phyloP scores from a whole-genome alignment of 805 yeast species.

The Lachancea dasiensis region DNA sequence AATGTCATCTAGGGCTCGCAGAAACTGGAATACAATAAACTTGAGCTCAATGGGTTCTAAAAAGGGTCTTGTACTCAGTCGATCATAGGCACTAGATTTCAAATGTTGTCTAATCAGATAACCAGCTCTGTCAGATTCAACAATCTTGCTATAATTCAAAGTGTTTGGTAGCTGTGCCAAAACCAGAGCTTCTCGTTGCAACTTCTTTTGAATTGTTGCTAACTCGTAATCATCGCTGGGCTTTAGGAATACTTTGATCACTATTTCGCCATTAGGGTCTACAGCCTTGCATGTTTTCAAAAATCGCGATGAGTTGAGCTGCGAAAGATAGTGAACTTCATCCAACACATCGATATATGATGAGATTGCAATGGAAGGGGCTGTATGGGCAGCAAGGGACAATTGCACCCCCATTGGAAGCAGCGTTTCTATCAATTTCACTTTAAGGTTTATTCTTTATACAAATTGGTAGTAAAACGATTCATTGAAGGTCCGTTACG shows the following conservation, averaged over 20 bases:
- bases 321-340: constrained; percentile 66
- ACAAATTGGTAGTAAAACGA: too few relatives aligned
- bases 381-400: constrained; percentile 81
- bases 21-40: constrained; percentile 78
- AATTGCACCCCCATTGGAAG: constrained; percentile 77
- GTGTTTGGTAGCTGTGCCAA: constrained; percentile 54
- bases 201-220: constrained; percentile 26
- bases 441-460: neutral
- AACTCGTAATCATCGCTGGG: constrained; percentile 38
- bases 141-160: constrained; percentile 62
- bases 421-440: too few relatives aligned
- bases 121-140: constrained; percentile 90
- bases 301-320: constrained; percentile 75
- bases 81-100: constrained; percentile 76
- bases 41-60: constrained; percentile 71
- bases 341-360: constrained; percentile 81
- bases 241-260: constrained; percentile 78
- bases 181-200: constrained; percentile 31
- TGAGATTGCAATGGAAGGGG: constrained; percentile 85
- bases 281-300: constrained; percentile 79
- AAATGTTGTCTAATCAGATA: constrained; percentile 80
- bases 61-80: constrained; percentile 84
- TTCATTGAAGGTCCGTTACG: too few relatives aligned
- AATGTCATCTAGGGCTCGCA: constrained; percentile 55
- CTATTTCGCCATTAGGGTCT: constrained; percentile 64